Conservation (phyloP, 176 grass and related monocot genomes). For the Aegilops longissima region DNA sequence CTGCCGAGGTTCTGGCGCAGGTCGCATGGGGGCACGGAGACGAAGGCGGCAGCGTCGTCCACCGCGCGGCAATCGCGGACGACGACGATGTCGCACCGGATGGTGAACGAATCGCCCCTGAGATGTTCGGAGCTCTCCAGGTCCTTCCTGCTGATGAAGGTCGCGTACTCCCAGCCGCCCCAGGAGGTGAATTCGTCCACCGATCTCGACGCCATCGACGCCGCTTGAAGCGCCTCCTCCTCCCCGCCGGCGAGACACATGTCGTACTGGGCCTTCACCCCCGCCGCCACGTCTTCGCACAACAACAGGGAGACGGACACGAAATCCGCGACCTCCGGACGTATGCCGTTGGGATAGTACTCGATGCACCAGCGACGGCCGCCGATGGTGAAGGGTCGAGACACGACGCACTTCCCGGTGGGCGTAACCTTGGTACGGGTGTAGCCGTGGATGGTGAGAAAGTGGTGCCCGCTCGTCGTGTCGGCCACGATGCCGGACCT, state of each 20-base stretch:
- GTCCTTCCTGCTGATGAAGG: background rate
- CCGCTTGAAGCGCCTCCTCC: background rate
- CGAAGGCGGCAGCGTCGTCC: background rate
- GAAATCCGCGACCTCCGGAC: too few relatives aligned
- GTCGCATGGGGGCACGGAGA: too few relatives aligned
- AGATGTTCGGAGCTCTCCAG: background rate
- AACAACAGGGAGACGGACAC: background rate
- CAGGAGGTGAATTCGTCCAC: background rate
- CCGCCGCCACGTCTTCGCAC: background rate
- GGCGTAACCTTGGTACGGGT: background rate
- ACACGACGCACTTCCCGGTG: background rate
- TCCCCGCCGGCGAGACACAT: background rate
- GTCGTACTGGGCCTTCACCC: background rate
- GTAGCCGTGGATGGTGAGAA: too few relatives aligned
- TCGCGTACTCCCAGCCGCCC: background rate
- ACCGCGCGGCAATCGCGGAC: background rate
- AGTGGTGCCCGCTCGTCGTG: too few relatives aligned
- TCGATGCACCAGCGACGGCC: too few relatives aligned
- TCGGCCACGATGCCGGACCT: too few relatives aligned
- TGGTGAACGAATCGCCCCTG: background rate
- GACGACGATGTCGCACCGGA: background rate
- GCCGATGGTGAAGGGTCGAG: background rate
- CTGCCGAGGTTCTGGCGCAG: too few relatives aligned
- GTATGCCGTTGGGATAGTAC: too few relatives aligned
- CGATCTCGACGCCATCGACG: background rate